Conservation (phyloP, 1,139 yeast species). For the Pichia sp. region DNA sequence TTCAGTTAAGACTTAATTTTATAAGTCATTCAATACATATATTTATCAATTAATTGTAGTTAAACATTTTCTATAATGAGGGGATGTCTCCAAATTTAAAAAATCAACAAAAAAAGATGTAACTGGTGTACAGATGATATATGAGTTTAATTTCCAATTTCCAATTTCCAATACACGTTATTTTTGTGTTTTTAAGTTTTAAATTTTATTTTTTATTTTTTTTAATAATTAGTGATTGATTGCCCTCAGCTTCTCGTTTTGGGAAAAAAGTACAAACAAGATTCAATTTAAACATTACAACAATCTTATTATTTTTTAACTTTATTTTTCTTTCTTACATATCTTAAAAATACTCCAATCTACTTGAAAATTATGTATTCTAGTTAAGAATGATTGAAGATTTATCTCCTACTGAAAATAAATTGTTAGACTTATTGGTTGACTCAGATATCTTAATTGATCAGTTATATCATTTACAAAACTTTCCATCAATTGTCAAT, state of each 20-base stretch:
- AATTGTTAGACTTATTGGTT: slow-evolving; percentile 10
- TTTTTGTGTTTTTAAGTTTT: not conserved
- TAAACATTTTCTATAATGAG: not conserved
- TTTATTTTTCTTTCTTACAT: not conserved
- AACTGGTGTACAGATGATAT: not conserved
- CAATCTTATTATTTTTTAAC: too few species aligned
- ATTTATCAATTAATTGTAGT: too few species aligned
- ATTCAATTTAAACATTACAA: too few species aligned
- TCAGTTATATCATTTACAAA: slow-evolving; percentile 39
- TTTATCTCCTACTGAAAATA: slow-evolving; percentile 8
- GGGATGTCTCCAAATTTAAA: not conserved
- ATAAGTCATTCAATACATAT: too few species aligned
- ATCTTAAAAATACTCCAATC: slow-evolving; percentile 5
- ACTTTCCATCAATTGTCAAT: slow-evolving; percentile 46
- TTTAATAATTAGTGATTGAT: too few species aligned
- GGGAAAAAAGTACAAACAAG: too few species aligned
- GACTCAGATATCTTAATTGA: slow-evolving; percentile 29
- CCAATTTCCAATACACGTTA: too few species aligned
- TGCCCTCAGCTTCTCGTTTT: too few species aligned
- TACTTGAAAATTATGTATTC: slow-evolving; percentile 2
- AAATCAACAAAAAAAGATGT: not conserved
- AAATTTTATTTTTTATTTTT: too few species aligned
- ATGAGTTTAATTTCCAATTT: too few species aligned
- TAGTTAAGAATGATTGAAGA: slow-evolving; percentile 7
- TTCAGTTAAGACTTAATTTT: not conserved